These are phyloP conservation scores for Gryganskiella cystojenkinii DNA, from an alignment of 192 early-diverging fungal species.

Conservation along the genomic window DNA sequence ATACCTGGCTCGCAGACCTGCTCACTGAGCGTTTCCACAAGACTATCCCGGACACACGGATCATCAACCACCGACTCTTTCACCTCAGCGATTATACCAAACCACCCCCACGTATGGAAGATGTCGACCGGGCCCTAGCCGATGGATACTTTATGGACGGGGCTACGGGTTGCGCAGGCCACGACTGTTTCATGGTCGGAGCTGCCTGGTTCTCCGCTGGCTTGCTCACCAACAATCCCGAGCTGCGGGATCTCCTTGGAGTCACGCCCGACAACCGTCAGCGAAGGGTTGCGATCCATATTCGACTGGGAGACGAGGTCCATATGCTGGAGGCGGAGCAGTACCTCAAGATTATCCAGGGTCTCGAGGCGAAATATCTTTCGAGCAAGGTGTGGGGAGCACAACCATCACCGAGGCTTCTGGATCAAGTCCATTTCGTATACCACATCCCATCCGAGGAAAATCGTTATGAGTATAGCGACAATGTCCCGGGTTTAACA, in stretches of 20 bases:
- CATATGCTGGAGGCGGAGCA: background rate
- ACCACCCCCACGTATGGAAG: background rate
- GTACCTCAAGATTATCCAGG: constrained; percentile 1
- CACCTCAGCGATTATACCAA: background rate
- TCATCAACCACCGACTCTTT: background rate
- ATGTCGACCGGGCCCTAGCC: background rate
- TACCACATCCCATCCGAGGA: constrained; percentile 5
- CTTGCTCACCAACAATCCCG: background rate
- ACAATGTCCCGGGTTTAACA: background rate
- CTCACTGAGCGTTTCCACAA: background rate
- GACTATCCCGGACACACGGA: too few species aligned
- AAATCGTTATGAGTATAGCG: background rate
- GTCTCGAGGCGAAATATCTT: constrained; percentile 4
- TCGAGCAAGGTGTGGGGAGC: background rate
- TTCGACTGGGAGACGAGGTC: constrained; percentile 2
- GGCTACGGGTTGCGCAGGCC: background rate
- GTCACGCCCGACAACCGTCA: constrained; percentile 3
- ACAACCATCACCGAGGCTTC: background rate
- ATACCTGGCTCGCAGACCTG: constrained; percentile 8
- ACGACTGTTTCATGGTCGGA: background rate
- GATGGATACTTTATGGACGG: constrained; percentile 4
- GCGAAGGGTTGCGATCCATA: constrained; percentile 4
- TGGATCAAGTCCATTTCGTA: constrained; percentile 3
- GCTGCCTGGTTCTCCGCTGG: background rate
- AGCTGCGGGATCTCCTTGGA: background rate